These are phyloP conservation scores for Melampsora abietis-canadensis DNA, from an alignment of 1,284 basidiomycete species.

Conservation along the genomic window DNA sequence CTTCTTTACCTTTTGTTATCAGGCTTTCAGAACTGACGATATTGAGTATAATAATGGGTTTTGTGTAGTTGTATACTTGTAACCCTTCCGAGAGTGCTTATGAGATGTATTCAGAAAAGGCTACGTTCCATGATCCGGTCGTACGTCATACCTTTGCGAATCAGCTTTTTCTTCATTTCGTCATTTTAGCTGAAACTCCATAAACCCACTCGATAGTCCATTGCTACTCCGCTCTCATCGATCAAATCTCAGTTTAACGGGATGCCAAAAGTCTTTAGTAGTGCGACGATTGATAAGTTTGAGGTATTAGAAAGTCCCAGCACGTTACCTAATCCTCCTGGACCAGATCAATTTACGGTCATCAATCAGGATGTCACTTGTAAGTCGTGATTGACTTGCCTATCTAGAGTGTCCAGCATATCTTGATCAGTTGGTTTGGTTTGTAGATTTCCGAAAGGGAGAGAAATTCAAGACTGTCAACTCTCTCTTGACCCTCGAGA, in stretches of 20 bases:
- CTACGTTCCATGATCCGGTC: slow-evolving; percentile 45
- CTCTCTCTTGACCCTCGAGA: slow-evolving; percentile 41
- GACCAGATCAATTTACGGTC: slow-evolving; percentile 38
- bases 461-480: slow-evolving; percentile 44
- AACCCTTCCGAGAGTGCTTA: slow-evolving; percentile 33
- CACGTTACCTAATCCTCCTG: slow-evolving; percentile 35
- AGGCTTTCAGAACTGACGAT: background rate
- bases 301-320: slow-evolving; percentile 40
- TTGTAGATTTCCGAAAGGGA: slow-evolving; percentile 24
- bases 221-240: slow-evolving; percentile 31
- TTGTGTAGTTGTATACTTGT: slow-evolving; percentile 42
- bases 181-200: background rate
- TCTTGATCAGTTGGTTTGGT: background rate
- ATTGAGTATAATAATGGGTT: background rate
- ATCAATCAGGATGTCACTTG: slow-evolving; percentile 45
- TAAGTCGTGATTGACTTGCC: background rate
- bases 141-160: background rate
- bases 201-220: slow-evolving; percentile 24
- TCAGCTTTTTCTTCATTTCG: background rate
- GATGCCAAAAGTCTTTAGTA: slow-evolving; percentile 43
- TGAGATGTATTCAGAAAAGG: slow-evolving; percentile 44
- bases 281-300: slow-evolving; percentile 43
- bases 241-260: slow-evolving; percentile 45
- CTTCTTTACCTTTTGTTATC: background rate
- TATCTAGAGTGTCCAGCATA: background rate